Evolutionary conservation across 169 alveolate genomes (phyloP), one percentile per base, ranked within the genome.

Genomic region (Plasmodium coatneyi): DNA sequence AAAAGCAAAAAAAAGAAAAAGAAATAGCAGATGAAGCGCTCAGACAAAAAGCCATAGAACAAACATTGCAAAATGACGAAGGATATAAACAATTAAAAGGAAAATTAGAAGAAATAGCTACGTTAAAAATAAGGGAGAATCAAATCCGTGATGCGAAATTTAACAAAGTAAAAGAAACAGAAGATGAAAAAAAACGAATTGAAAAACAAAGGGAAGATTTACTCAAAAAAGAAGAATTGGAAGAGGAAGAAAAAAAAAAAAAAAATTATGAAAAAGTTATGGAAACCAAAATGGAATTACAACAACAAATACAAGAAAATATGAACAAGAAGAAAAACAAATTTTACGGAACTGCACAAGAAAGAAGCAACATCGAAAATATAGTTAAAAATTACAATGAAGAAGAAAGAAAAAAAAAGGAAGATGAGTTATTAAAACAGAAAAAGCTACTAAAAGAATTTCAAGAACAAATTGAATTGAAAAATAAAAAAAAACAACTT

Each of bases 381-480:
- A 19, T 87, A 34, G 70, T 87, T 22, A 78, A 79, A 54, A 56
- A 78, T 79, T 87, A 87, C 34, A 32, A 79, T 60, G 93, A 87
- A 70, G 93, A 87, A 34, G 90, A 87, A 87, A 87, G 39, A 32
- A 87, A 76, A 79, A 87, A 87, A 87, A 87, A 87, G 81, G 93
- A 87, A 78, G 90, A 87, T 28, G 93, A 46, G 12, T 12, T 87
- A 52, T 5, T 39, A 54, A 87, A 87, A 71, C 93, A 87, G 70
- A 87, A 87, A 56, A 87, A 87, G 71, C 71, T 87, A 43, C 52
- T 87, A 66, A 87, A 79, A 60, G 93, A 87, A 79, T 87, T 87
- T 49, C 89, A 87, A 79, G 90, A 87, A 87, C 93, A 87, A 79
- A 87, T 87, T 19, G 93, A 87, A 78, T 72, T 87, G 71, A 87